These are phyloP conservation scores for Paraphaeosphaeria minitans DNA, from an alignment of 2,329 filamentous ascomycete species.

Conservation along the genomic window DNA sequence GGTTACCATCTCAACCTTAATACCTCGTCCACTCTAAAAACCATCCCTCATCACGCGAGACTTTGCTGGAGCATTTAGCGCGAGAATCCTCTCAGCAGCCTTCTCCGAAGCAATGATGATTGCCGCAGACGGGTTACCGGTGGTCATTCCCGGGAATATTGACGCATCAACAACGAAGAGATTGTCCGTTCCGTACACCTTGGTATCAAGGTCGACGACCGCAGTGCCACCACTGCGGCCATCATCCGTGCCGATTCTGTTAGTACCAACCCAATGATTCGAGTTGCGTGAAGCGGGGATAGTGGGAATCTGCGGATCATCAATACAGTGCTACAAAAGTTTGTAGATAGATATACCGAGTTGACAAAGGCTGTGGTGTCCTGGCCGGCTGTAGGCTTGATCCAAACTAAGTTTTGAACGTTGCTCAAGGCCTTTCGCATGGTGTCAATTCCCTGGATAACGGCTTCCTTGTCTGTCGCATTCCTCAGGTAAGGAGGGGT, in stretches of 20 bases:
- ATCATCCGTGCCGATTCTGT: conserved; percentile 54
- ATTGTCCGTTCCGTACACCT: conserved; percentile 50
- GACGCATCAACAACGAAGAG: conserved; percentile 52
- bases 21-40: background rate
- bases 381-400: conserved; percentile 54
- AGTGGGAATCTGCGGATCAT: conserved; percentile 22
- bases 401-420: conserved; percentile 59
- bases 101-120: conserved; percentile 35
- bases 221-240: conserved; percentile 44
- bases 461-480: conserved; percentile 61
- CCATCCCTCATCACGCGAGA: background rate
- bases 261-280: conserved; percentile 56
- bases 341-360: conserved; percentile 21
- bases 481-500: conserved; percentile 63
- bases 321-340: background rate
- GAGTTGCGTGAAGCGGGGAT: conserved; percentile 39
- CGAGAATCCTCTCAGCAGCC: conserved; percentile 36
- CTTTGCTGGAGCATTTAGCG: conserved; percentile 20
- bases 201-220: conserved; percentile 55
- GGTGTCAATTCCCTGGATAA: conserved; percentile 65
- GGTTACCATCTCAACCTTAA: background rate
- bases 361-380: conserved; percentile 61
- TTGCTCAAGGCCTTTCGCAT: conserved; percentile 58
- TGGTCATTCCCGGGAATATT: conserved; percentile 49
- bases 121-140: conserved; percentile 35